A percentile compares a stretch with the other conserved stretches of the same genome.
Evolutionary conservation across 2,329 filamentous ascomycete genomes (phyloP).

Genomic region (Fusarium oxysporum): DNA sequence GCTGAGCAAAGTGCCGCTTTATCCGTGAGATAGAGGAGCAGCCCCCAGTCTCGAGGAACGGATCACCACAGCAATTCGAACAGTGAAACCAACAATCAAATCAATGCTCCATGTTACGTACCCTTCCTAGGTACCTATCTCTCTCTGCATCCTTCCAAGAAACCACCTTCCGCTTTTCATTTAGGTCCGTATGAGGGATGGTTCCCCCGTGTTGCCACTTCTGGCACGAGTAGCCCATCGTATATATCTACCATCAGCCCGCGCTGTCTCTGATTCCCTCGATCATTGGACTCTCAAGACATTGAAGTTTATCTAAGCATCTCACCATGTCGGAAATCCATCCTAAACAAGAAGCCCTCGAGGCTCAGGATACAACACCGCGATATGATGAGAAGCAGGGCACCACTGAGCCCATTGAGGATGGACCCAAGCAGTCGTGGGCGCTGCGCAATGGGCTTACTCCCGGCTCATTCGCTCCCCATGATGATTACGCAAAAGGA

Average conservation of each 20-base stretch:
- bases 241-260: constrained; percentile 23
- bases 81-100: constrained; percentile 1
- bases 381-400: constrained; percentile 37
- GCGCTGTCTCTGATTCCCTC: neutral
- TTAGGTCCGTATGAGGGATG: constrained; percentile 9
- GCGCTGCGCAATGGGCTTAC: constrained; percentile 45
- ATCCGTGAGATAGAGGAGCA: constrained; percentile 26
- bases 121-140: constrained; percentile 2
- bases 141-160: neutral
- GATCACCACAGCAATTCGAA: constrained; percentile 11
- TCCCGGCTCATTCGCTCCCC: constrained; percentile 36
- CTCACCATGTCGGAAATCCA: constrained; percentile 35
- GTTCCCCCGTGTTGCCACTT: constrained; percentile 4
- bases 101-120: constrained; percentile 20
- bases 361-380: constrained; percentile 20
- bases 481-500: constrained; percentile 37
- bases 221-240: neutral
- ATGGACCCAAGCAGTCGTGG: constrained; percentile 34
- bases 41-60: neutral
- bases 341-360: constrained; percentile 30
- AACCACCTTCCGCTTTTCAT: constrained; percentile 33
- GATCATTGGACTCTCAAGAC: neutral
- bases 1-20: constrained; percentile 36
- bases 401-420: constrained; percentile 6
- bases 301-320: neutral